These are phyloP conservation scores for Fusarium sp. DNA, from an alignment of 2,329 filamentous ascomycete species.

Conservation along the genomic window DNA sequence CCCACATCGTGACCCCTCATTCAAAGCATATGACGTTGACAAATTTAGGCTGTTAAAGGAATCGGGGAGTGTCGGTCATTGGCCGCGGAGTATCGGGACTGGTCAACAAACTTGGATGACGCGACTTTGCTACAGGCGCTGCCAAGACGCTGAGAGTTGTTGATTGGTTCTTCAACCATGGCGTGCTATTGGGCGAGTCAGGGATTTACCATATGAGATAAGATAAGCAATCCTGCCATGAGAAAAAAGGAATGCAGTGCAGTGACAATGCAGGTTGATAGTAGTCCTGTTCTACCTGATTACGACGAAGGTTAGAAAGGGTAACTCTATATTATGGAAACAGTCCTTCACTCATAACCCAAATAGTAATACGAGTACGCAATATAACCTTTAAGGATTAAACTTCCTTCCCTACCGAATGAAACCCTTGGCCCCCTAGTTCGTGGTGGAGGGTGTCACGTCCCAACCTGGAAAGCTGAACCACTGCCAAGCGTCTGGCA, in stretches of 20 bases:
- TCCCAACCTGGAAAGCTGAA: no score
- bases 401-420: no score
- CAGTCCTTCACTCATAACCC: not conserved
- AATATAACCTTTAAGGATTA: no score
- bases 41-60: not conserved
- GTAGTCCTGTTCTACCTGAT: no score
- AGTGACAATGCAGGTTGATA: no score
- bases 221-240: not conserved
- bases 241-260: not conserved
- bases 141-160: not conserved
- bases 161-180: not conserved
- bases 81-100: not conserved
- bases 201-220: not conserved
- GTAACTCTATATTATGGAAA: not conserved
- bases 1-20: not conserved
- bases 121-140: not conserved
- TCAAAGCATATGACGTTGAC: not conserved
- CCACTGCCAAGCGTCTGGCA: not conserved
- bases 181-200: not conserved
- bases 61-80: not conserved
- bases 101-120: not conserved
- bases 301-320: no score
- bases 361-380: no score
- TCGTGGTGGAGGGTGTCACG: no score
- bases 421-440: no score